phyloP scores from a whole-genome alignment of 2,329 filamentous ascomycete species.

The Fusarium praegraminearum region DNA sequence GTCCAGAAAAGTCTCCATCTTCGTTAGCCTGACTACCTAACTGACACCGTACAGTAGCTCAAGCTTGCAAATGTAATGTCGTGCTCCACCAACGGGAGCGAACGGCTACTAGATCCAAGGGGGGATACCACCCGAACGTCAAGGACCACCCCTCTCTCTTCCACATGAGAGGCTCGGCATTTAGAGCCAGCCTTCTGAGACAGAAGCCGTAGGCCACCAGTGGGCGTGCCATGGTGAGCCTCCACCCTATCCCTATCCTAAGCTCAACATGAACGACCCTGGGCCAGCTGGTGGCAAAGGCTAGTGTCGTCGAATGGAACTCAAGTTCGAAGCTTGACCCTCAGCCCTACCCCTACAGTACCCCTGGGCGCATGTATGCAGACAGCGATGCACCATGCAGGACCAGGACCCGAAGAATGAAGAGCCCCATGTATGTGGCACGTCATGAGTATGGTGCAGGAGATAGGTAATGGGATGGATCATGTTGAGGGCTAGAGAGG shows the following conservation, averaged over 20 bases:
- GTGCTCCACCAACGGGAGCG: conserved; percentile 46
- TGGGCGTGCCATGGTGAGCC: conserved; percentile 33
- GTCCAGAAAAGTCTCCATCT: conserved; percentile 41
- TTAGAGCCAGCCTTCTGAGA: conserved; percentile 39
- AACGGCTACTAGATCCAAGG: conserved; percentile 46
- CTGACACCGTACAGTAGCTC: conserved; percentile 7
- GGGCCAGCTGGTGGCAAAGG: conserved; percentile 48
- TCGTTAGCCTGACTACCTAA: conserved; percentile 30
- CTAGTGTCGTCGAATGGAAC: conserved; percentile 37
- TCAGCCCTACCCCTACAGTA: conserved; percentile 45
- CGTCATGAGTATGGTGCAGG: conserved; percentile 34
- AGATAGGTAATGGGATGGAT: conserved; percentile 14
- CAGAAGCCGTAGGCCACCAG: conserved; percentile 34
- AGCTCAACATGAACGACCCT: conserved; percentile 44
- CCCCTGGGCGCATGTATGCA: conserved; percentile 38
- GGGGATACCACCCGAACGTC: conserved; percentile 32
- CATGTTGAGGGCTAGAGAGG: conserved; percentile 14
- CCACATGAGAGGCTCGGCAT: conserved; percentile 41
- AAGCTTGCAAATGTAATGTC: conserved; percentile 30
- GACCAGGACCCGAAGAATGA: conserved; percentile 28
- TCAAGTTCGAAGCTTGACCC: conserved; percentile 40
- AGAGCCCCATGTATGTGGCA: conserved; percentile 37
- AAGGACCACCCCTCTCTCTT: conserved; percentile 29
- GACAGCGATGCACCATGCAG: conserved; percentile 32
- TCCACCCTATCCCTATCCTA: conserved; percentile 45